phyloP scores from a whole-genome alignment of 2,329 filamentous ascomycete genomes.

The Arachnomyces sp. region DNA sequence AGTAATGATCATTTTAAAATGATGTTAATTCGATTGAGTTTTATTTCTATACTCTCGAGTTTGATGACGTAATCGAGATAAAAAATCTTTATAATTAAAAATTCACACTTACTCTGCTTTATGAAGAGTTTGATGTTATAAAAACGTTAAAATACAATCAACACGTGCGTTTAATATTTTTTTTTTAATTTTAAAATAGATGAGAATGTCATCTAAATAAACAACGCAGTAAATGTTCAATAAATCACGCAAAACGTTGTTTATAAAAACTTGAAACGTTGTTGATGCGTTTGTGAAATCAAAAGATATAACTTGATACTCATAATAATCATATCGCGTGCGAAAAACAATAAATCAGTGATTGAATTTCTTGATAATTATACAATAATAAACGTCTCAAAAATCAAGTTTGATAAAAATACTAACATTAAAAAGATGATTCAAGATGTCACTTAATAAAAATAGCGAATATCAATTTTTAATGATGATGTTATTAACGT shows the following conservation, averaged over 20 bases:
- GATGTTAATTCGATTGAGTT: constrained; percentile 12
- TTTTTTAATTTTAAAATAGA: constrained; percentile 2
- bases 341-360: constrained; percentile 5
- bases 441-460: too few species aligned
- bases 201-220: constrained; percentile 5
- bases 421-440: too few species aligned
- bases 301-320: constrained; percentile 17
- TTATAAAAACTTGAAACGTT: constrained; percentile 14
- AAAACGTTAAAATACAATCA: constrained; percentile 5
- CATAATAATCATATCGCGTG: constrained; percentile 11
- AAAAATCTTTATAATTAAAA: constrained; percentile 5
- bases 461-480: too few species aligned
- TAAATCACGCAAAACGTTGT: constrained; percentile 8
- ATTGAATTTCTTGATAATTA: too few species aligned
- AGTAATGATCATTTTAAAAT: constrained; percentile 17
- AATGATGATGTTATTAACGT: too few species aligned
- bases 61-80: constrained; percentile 14
- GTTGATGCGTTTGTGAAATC: constrained; percentile 11
- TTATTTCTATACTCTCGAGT: constrained; percentile 11
- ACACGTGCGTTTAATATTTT: constrained; percentile 7
- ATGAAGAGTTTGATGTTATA: constrained; percentile 4
- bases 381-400: too few species aligned
- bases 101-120: constrained; percentile 11
- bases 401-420: too few species aligned
- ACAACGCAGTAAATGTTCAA: constrained; percentile 9